Percentiles rank a stretch among this genome's conserved stretches.
These are phyloP conservation scores for Mycena alexandri DNA, from an alignment of 768 basidiomycete genomes.

Conservation along the genomic window DNA sequence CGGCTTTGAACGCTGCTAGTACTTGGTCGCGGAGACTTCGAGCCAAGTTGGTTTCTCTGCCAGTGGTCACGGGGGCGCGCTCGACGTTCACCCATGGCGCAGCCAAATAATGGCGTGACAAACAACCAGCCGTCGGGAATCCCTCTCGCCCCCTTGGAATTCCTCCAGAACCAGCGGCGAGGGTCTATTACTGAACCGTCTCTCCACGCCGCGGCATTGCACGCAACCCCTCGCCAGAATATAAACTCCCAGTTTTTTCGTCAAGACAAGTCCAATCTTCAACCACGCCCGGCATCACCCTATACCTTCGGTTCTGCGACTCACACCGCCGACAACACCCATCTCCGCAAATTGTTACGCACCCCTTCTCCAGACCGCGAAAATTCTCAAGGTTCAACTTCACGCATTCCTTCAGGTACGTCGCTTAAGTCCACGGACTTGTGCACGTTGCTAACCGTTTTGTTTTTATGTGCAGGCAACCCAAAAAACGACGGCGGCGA, in stretches of 20 bases:
- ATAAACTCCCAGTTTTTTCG: slow-evolving; percentile 35
- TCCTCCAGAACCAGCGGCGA: slow-evolving; percentile 83
- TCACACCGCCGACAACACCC: slow-evolving; percentile 52
- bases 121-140: slow-evolving; percentile 42
- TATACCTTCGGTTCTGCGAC: slow-evolving; percentile 81
- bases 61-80: too few relatives aligned
- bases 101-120: slow-evolving; percentile 42
- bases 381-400: slow-evolving; percentile 41
- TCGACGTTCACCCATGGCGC: too few relatives aligned
- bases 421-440: slow-evolving; percentile 34
- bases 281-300: slow-evolving; percentile 72
- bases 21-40: neutral
- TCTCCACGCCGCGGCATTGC: slow-evolving; percentile 55
- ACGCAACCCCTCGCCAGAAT: slow-evolving; percentile 49
- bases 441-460: slow-evolving; percentile 27
- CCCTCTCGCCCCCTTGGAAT: slow-evolving; percentile 82
- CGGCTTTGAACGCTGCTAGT: neutral
- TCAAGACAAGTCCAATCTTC: slow-evolving; percentile 49
- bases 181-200: slow-evolving; percentile 89
- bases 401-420: slow-evolving; percentile 28
- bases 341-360: slow-evolving; percentile 71
- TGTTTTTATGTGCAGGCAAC: slow-evolving; percentile 39
- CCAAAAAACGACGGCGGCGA: slow-evolving; percentile 48
- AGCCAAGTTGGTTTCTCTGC: too few relatives aligned
- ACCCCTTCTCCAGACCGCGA: slow-evolving; percentile 65